Base-by-base conservation (phyloP, 495 filamentous ascomycete species). In the Astrocystis sublimbata region DNA sequence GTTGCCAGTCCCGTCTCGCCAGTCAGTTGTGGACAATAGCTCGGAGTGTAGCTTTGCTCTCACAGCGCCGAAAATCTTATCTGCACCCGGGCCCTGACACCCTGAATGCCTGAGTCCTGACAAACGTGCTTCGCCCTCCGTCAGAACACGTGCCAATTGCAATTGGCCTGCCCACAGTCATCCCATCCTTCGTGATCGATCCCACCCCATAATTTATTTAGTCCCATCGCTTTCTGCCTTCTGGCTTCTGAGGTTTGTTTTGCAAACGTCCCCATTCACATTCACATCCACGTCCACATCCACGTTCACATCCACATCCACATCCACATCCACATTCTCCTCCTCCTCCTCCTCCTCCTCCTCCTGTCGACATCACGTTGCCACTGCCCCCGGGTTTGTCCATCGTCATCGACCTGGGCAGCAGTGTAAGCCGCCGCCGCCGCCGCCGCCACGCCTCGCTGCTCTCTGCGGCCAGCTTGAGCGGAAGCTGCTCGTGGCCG, bases 401-500 rank as follows among this genome's bases (percentile, higher is more conserved):
- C 46, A 60, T 28, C 45, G 24, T 19, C 45, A 12, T 36, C 31
- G 36, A 52, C 30, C 46, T 46, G n/a, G 43, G 46, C 46, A 52
- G 24, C 33, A 23, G 46, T 52, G n/a, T 21, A 13, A n/a, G 47
- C 40, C 50, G 38, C 13, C 40, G 28, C n/a, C n/a, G n/a, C n/a
- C n/a, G n/a, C n/a, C n/a, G n/a, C n/a, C n/a, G n/a, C n/a, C n/a
- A n/a, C n/a, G n/a, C n/a, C 49, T 31, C 36, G 60, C 60, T 41
- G 60, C 50, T 40, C 33, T 51, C 51, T 40, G 60, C 31, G 33
- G 51, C 42, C 60, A 42, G 49, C 50, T 46, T 24, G 50, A 54
- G 41, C 46, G 53, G 51, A 62, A 49, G 50, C 38, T 54, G 3
- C 41, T 17, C 6, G 40, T 43, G 36, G 50, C 38, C 21, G 17